These are phyloP conservation scores for Prunus mongolica DNA, from an alignment of 306 rosid genomes.

Conservation along the genomic window DNA sequence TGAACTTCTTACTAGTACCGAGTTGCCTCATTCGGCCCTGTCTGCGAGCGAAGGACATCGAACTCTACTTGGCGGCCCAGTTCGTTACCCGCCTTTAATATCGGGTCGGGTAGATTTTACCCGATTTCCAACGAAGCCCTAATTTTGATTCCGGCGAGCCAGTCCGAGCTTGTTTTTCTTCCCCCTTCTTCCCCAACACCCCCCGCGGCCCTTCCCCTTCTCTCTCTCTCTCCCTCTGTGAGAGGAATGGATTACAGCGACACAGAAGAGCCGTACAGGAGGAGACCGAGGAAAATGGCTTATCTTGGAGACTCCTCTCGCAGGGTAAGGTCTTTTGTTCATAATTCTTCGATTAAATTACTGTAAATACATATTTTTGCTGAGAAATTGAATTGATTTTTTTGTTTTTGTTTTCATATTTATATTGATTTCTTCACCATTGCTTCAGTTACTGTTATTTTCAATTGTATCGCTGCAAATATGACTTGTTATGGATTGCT, in stretches of 20 bases:
- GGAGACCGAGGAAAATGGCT: conserved; percentile 28
- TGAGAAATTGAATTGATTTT: background rate
- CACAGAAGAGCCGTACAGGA: conserved; percentile 36
- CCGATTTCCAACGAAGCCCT: conserved; percentile 1
- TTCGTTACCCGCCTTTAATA: background rate
- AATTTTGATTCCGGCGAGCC: background rate
- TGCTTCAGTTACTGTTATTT: background rate
- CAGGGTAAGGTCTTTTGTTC: conserved; percentile 28
- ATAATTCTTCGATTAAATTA: background rate
- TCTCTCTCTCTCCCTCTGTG: background rate
- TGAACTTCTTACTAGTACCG: too few relatives aligned
- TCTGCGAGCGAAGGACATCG: background rate
- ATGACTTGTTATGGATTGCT: conserved; percentile 6
- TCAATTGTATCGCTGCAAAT: background rate
- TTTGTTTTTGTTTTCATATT: background rate
- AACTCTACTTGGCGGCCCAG: background rate
- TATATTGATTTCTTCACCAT: background rate
- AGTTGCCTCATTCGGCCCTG: conserved; percentile 1
- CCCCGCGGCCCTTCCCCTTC: background rate
- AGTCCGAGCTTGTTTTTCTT: background rate
- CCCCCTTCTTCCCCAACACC: too few relatives aligned
- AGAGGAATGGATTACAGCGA: conserved; percentile 43
- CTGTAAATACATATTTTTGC: background rate
- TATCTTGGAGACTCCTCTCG: conserved; percentile 35
- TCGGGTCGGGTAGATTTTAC: conserved; percentile 1